Conservation (phyloP, 331 rosid species). For the Dryas integrifolia region DNA sequence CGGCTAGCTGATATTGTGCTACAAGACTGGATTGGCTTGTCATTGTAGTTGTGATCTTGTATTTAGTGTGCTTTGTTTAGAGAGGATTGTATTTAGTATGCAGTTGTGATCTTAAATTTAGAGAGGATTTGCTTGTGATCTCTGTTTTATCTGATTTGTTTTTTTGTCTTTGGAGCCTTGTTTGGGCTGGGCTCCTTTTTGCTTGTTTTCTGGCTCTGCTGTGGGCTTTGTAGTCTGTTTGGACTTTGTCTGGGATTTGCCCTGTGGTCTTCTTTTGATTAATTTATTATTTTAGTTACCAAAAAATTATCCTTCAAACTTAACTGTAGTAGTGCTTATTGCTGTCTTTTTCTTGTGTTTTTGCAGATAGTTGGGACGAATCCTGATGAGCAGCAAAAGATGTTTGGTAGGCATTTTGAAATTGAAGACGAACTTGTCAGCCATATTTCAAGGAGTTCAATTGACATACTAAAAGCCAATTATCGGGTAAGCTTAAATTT, state of each 20-base stretch:
- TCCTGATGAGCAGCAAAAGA: slow-evolving; percentile 92
- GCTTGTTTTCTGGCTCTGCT: not conserved
- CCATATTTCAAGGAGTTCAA: slow-evolving; percentile 79
- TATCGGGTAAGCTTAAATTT: slow-evolving; percentile 40
- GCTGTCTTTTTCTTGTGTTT: slow-evolving; percentile 15
- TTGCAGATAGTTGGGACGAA: slow-evolving; percentile 71
- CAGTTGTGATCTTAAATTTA: too few relatives aligned
- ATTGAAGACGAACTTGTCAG: slow-evolving; percentile 96
- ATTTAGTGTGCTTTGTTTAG: too few relatives aligned
- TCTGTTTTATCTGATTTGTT: too few relatives aligned
- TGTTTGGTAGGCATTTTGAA: slow-evolving; percentile 96
- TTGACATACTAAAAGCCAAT: slow-evolving; percentile 71
- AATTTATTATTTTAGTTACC: not conserved
- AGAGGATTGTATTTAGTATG: too few relatives aligned
- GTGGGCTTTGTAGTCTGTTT: not conserved
- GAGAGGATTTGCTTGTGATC: too few relatives aligned
- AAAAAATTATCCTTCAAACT: not conserved
- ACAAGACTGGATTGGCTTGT: too few relatives aligned
- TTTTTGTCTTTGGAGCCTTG: too few relatives aligned
- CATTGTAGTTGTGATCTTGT: too few relatives aligned
- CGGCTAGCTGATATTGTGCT: too few relatives aligned
- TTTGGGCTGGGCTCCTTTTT: not conserved
- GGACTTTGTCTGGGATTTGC: not conserved
- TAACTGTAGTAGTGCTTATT: not conserved
- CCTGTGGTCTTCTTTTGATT: not conserved